Evolutionary conservation across 75 land plant genomes (phyloP).

Genomic region (Isoetes taiwanensis): DNA sequence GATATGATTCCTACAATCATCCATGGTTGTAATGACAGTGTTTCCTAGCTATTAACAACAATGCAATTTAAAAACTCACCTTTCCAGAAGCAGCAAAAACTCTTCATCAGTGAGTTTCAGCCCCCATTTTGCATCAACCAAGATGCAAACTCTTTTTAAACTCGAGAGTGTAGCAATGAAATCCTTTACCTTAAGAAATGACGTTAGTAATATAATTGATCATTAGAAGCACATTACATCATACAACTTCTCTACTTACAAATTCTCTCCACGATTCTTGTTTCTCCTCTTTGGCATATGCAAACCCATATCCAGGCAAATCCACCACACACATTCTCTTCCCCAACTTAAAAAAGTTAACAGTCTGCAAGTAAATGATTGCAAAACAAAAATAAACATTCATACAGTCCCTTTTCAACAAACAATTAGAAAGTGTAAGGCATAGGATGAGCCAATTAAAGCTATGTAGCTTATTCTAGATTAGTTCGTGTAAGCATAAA

Average conservation of each 20-base stretch:
- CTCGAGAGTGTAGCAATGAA: conserved; percentile 65
- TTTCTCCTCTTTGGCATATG: conserved; percentile 82
- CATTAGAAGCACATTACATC: not conserved
- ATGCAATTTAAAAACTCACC: conserved; percentile 23
- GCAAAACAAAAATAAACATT: too few species aligned
- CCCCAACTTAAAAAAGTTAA: conserved; percentile 82
- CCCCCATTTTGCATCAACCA: conserved; percentile 93
- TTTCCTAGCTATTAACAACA: not conserved
- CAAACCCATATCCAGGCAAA: conserved; percentile 98
- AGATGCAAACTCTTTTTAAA: conserved; percentile 64
- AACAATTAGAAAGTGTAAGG: too few species aligned
- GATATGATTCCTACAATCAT: conserved; percentile 50
- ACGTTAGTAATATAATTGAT: not conserved
- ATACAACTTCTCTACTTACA: conserved; percentile 31
- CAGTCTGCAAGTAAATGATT: conserved; percentile 33
- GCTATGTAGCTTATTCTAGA: too few species aligned
- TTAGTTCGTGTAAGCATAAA: too few species aligned
- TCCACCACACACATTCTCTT: conserved; percentile 73
- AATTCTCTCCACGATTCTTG: conserved; percentile 95
- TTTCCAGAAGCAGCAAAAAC: conserved; percentile 75
- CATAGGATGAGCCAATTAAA: too few species aligned
- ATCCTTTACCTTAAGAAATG: conserved; percentile 65
- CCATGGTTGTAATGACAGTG: too few species aligned
- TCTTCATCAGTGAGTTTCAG: conserved; percentile 90
- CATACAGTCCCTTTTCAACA: too few species aligned